These are phyloP conservation scores for Phytophthora meadii DNA, from an alignment of 352 stramenopile species.

Conservation along the genomic window DNA sequence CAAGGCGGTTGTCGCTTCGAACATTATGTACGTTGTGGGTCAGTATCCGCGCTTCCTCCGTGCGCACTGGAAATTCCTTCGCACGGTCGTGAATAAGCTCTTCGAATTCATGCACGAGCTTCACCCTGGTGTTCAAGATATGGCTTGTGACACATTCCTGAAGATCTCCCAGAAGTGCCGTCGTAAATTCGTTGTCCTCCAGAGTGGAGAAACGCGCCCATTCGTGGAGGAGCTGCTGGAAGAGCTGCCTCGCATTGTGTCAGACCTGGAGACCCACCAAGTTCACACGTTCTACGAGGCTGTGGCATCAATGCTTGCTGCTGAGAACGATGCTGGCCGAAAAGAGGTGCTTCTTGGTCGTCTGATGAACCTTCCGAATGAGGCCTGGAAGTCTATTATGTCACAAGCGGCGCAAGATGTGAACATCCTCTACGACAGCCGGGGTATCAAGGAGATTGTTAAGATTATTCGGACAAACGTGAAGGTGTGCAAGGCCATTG, in stretches of 20 bases:
- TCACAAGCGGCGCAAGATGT: conserved; percentile 76
- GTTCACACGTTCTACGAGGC: conserved; percentile 99
- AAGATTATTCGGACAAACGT: conserved; percentile 99
- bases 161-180: conserved; percentile 99
- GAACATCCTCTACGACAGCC: conserved; percentile 79
- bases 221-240: conserved; percentile 98
- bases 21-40: conserved; percentile 99
- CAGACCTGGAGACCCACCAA: conserved; percentile 98
- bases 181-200: conserved; percentile 97
- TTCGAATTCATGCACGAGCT: conserved; percentile 99
- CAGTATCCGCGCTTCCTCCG: conserved; percentile 99
- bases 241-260: conserved; percentile 95
- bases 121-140: conserved; percentile 99
- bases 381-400: conserved; percentile 91
- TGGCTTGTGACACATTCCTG: conserved; percentile 99
- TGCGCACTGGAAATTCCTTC: conserved; percentile 99
- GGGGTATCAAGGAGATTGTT: conserved; percentile 92
- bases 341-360: conserved; percentile 92
- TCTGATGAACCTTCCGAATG: conserved; percentile 97
- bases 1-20: conserved; percentile 99
- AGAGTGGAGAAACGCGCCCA: conserved; percentile 92
- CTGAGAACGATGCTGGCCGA: conserved; percentile 78
- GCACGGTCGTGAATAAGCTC: conserved; percentile 99
- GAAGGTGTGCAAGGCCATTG: conserved; percentile 95
- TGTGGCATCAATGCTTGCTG: conserved; percentile 91